Evolutionary conservation across 352 stramenopile genomes (phyloP).

Genomic region (Globisporangium okanoganense): DNA sequence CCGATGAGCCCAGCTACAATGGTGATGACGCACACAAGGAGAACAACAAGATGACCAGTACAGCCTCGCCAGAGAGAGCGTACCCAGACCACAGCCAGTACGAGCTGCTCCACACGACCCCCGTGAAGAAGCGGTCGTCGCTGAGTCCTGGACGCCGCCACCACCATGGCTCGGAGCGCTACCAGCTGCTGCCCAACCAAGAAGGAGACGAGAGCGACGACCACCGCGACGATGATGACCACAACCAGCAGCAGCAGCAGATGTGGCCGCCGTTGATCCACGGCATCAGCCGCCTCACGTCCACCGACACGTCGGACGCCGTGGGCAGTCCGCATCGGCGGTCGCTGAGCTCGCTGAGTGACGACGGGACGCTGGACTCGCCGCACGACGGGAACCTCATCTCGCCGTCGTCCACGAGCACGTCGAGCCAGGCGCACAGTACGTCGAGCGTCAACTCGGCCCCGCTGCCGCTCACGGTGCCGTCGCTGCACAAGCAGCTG

Average conservation of each 20-base stretch:
- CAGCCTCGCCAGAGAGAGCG: slow-evolving; percentile 4
- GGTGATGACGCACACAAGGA: neutral
- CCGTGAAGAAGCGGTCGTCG: slow-evolving; percentile 1
- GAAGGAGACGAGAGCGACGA: neutral
- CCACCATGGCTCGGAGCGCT: neutral
- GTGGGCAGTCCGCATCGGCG: slow-evolving; percentile 30
- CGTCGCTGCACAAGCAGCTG: slow-evolving; percentile 20
- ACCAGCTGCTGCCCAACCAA: slow-evolving; percentile 3
- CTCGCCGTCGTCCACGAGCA: slow-evolving; percentile 58
- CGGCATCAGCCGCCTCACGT: slow-evolving; percentile 10
- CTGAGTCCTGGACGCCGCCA: neutral
- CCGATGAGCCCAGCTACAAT: neutral
- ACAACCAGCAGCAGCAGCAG: neutral
- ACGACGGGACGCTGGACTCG: slow-evolving; percentile 32
- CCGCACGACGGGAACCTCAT: slow-evolving; percentile 46
- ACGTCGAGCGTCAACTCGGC: slow-evolving; percentile 31
- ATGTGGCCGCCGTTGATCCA: slow-evolving; percentile 12
- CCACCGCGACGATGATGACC: slow-evolving; percentile 1
- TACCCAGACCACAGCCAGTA: neutral
- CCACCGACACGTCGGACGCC: slow-evolving; percentile 22
- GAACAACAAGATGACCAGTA: neutral
- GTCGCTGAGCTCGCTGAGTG: slow-evolving; percentile 37
- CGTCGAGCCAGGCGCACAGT: slow-evolving; percentile 32
- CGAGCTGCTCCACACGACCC: neutral
- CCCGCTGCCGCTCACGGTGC: slow-evolving; percentile 16